Evolutionary conservation across 2,329 filamentous ascomycete species (phyloP).

Genomic region (Cladophialophora exuberans): DNA sequence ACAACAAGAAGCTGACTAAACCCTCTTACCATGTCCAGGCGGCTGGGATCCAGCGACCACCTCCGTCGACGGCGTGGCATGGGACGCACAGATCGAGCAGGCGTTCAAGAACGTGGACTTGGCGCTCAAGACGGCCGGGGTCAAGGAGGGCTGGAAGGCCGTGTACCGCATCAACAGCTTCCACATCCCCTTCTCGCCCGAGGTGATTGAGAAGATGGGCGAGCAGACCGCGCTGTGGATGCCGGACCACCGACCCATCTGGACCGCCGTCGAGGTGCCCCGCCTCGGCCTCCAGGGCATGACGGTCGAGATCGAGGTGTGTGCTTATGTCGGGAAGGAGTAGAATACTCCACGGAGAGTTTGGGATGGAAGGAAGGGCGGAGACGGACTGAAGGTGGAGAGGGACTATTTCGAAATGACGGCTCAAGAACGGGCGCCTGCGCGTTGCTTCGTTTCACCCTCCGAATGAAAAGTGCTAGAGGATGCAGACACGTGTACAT

Average conservation of each 20-base stretch:
- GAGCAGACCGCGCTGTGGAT: constrained; percentile 54
- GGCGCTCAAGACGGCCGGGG: constrained; percentile 56
- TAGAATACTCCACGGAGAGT: too few relatives aligned
- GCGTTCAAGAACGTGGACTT: constrained; percentile 63
- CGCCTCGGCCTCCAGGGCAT: constrained; percentile 54
- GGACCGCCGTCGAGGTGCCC: constrained; percentile 58
- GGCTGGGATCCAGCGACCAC: constrained; percentile 6
- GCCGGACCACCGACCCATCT: constrained; percentile 57
- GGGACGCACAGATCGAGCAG: constrained; percentile 49
- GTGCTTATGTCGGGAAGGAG: constrained; percentile 46
- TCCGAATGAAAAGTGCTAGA: too few relatives aligned
- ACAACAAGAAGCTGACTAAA: too few relatives aligned
- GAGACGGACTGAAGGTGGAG: too few relatives aligned
- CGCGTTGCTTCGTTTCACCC: too few relatives aligned
- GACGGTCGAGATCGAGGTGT: constrained; percentile 63
- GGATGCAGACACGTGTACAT: too few relatives aligned
- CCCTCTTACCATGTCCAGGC: not conserved
- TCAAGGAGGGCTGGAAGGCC: constrained; percentile 57
- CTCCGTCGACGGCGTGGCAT: not conserved
- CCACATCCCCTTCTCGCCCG: constrained; percentile 47
- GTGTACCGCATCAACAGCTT: constrained; percentile 56
- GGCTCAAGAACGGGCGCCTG: too few relatives aligned
- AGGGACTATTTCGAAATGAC: too few relatives aligned
- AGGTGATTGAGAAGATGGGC: constrained; percentile 47
- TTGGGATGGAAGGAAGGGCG: too few relatives aligned